phyloP scores from a whole-genome alignment of 768 basidiomycete species.

The Gloeopeniophorella convolvens region DNA sequence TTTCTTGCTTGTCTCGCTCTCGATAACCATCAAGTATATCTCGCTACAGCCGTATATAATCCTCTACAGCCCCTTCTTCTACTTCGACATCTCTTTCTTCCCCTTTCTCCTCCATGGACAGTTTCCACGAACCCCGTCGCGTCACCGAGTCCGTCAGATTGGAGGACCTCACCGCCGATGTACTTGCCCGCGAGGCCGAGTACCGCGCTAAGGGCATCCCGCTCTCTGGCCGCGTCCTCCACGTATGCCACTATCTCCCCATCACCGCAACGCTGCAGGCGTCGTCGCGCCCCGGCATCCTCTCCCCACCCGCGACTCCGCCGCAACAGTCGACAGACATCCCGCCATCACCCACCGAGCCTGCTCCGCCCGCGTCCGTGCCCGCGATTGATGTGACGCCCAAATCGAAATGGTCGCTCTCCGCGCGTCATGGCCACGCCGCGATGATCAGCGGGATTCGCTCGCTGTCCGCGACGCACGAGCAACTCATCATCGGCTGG shows the following conservation, averaged over 20 bases:
- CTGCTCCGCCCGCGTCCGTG: conserved; percentile 14
- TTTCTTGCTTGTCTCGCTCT: neutral
- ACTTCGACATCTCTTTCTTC: neutral
- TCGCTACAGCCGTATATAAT: conserved; percentile 12
- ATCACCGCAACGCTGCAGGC: conserved; percentile 55
- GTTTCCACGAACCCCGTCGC: conserved; percentile 54
- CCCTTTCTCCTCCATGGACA: conserved; percentile 44
- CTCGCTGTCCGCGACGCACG: conserved; percentile 74
- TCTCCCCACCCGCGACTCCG: conserved; percentile 75
- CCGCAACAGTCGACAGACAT: conserved; percentile 51
- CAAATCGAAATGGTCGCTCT: conserved; percentile 59
- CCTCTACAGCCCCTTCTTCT: neutral
- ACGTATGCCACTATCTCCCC: conserved; percentile 88
- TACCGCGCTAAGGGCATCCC: conserved; percentile 63
- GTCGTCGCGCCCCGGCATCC: conserved; percentile 38
- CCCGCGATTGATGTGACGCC: conserved; percentile 18
- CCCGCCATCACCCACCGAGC: conserved; percentile 24
- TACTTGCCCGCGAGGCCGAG: conserved; percentile 63
- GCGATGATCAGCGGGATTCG: conserved; percentile 94
- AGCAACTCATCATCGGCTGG: conserved; percentile 92
- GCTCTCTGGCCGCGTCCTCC: conserved; percentile 84
- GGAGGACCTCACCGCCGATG: conserved; percentile 67
- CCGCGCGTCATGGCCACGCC: conserved; percentile 80
- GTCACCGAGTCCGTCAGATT: conserved; percentile 47
- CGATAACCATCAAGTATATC: conserved; percentile 19